Base-by-base conservation (phyloP, 768 basidiomycete genomes). In the Pleurotus tuoliensis region DNA sequence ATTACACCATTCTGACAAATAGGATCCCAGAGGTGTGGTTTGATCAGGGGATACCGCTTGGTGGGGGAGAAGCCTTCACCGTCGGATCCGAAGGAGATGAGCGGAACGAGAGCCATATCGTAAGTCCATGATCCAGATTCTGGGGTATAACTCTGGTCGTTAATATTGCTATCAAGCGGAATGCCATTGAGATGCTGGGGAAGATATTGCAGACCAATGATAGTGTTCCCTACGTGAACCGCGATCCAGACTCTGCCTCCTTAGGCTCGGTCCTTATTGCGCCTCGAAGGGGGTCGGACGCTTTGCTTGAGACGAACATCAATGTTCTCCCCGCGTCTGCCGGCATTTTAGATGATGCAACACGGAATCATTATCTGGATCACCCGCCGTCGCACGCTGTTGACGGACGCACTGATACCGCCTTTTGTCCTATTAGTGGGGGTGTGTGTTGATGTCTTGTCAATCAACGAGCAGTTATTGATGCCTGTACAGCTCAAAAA, bases 41-140 rank as follows among this genome's bases (percentile, higher is more conserved):
- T 55, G 82, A 85, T 59, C 78, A 82, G 58, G 81, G 81, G n/a
- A 76, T 84, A 45, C 77, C 79, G 56, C 73, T 88, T 3, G 81
- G 75, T 37, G 83, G 83, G 3, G 84, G 82, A 0, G 69, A 82
- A 52, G 76, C 83, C 5, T 89, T 88, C 63, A 87, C 86, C 8
- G 75, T 81, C 0, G 84, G 86, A 7, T 61, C 64, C 0, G 80
- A 83, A 61, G 85, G 87, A 12, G 72, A 79, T 39, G 75, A 81
- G 58, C 71, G 84, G 55, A 88, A 88, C 60, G 73, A 71, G 49
- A 66, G 64, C 44, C 81, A 87, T 62, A 84, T 86, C 55, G 86
- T 86, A 56, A 59, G 84, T 73, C 51, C 47, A 52, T 11, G 22
- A 24, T 46, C 22, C 46, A 60, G 27, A 13, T 5, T 3, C 52